A percentile compares a stretch with the other conserved stretches of the same genome.
Evolutionary conservation across 306 rosid genomes (phyloP).

Genomic region (Cicer yamashitae): DNA sequence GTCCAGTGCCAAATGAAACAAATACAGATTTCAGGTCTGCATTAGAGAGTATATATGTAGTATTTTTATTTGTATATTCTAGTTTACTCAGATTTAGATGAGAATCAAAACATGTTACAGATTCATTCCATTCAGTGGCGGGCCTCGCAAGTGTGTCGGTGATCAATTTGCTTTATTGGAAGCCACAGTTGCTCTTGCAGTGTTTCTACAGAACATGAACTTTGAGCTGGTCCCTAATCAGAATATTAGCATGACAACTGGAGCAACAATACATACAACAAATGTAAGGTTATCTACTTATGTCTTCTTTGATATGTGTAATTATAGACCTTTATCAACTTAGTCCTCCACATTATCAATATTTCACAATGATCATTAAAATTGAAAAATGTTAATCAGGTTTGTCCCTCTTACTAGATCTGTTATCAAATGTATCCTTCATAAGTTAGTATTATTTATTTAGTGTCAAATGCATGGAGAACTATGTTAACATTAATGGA

Average conservation of each 20-base stretch:
- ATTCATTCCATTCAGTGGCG: constrained; percentile 97
- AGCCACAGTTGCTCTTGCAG: constrained; percentile 78
- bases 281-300: constrained; percentile 58
- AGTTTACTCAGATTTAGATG: constrained; percentile 37
- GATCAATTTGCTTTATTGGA: constrained; percentile 94
- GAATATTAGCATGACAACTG: constrained; percentile 92
- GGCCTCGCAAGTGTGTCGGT: constrained; percentile 96
- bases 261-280: constrained; percentile 97
- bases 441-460: too few species aligned
- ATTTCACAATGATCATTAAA: too few species aligned
- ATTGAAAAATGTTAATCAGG: too few species aligned
- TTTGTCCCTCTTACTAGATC: too few species aligned
- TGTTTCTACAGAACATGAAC: constrained; percentile 78
- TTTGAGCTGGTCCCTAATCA: constrained; percentile 88
- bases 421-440: too few species aligned
- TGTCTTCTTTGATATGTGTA: constrained; percentile 23
- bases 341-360: too few species aligned
- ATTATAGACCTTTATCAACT: too few species aligned
- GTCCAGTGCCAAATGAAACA: constrained; percentile 84
- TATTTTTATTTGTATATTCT: constrained; percentile 3
- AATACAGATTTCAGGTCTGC: constrained; percentile 87
- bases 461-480: too few species aligned
- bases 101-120: constrained; percentile 55
- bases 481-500: too few species aligned
- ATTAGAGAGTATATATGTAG: not conserved